Evolutionary conservation across 2,329 filamentous ascomycete species (phyloP), one percentile per base, ranked within the genome.

Genomic region (Leptographium galeiforme): DNA sequence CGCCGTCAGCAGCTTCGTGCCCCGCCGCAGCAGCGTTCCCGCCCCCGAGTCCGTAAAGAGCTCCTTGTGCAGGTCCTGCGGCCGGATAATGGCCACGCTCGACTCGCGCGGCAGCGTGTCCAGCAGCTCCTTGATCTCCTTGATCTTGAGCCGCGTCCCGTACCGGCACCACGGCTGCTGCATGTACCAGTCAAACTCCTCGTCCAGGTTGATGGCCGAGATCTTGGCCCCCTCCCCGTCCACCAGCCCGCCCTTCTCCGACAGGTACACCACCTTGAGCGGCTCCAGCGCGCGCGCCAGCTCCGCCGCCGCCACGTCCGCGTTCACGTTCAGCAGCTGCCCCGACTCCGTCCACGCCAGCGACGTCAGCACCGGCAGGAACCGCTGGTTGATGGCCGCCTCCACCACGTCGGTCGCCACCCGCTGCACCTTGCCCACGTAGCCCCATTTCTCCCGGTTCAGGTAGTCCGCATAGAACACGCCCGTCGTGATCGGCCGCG

Each of bases 191-290:
- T 95, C 89, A 63, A 87, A 97, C 71, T 98, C 93, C 70, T 95
- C 90, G 65, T 98, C 93, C 55, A 98, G 76, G 72, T 97, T 97
- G 71, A 97, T 97, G 56, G 86, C 87, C 7, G 91, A 95, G 64
- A 97, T 97, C 74, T 95, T 95, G 74, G 91, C 85, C 55, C 85
- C 86, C 58, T 95, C 87, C 56, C 89, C 90, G 66, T 97, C 89
- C 71, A 95, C 95, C 38, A 98, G 73, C 8, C 91, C 93, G 50
- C 93, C 93, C 77, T 97, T 97, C 73, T 98, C 93, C 6, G 89
- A 94, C n/a, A 97, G 77, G 67, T 96, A 98, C 56, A 98, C 90
- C 57, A 97, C 91, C 81, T 98, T 98, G 63, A 97, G 74, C 32
- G 93, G 93, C 70, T 97, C 84, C 52, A 98, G 75, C 54, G 87